phyloP scores from a whole-genome alignment of 495 filamentous ascomycete genomes.

The Penicillium pancosmium region DNA sequence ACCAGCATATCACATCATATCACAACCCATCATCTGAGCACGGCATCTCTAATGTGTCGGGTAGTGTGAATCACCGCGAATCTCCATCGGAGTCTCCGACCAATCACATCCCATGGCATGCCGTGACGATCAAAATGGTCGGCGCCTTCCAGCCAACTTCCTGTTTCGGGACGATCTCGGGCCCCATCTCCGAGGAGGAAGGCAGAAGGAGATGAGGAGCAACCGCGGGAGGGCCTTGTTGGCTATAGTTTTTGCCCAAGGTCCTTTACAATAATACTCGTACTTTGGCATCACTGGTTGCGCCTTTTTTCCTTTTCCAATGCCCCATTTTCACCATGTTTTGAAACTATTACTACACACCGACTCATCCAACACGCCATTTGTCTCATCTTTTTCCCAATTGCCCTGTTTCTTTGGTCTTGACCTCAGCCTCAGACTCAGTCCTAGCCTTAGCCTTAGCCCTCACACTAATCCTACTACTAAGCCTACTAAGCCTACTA shows the following conservation, averaged over 20 bases:
- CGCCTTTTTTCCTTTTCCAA: neutral
- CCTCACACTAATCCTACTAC: too few species aligned
- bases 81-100: conserved; percentile 16
- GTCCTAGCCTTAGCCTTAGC: too few species aligned
- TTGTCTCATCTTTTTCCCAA: conserved; percentile 4
- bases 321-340: neutral
- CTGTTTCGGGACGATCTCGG: conserved; percentile 36
- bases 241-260: neutral
- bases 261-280: neutral
- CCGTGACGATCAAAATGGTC: conserved; percentile 13
- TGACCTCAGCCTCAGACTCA: too few species aligned
- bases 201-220: neutral
- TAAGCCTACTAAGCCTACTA: neutral
- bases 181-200: conserved; percentile 19
- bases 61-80: conserved; percentile 4
- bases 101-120: conserved; percentile 22
- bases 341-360: conserved; percentile 3
- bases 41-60: conserved; percentile 5
- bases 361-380: conserved; percentile 6
- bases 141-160: conserved; percentile 28
- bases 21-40: conserved; percentile 4
- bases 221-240: conserved; percentile 4
- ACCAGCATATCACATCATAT: neutral
- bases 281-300: neutral
- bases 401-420: neutral